Percentiles rank a stretch among this genome's conserved stretches.
These are phyloP conservation scores for Fusarium sp. DNA, from an alignment of 2,329 filamentous ascomycete genomes.

Conservation along the genomic window DNA sequence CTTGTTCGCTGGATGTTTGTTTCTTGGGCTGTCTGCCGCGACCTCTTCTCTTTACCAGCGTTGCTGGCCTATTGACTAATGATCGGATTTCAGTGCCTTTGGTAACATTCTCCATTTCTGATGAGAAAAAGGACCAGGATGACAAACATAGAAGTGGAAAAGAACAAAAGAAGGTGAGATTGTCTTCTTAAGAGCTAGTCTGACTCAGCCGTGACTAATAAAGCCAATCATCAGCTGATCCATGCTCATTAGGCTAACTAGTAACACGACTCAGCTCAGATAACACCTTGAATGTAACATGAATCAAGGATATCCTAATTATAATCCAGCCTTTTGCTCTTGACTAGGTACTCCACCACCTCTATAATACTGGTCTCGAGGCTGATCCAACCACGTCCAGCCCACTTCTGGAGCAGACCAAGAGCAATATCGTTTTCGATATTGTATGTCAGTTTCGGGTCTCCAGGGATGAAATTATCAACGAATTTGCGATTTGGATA, in stretches of 20 bases:
- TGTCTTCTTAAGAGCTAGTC: not conserved
- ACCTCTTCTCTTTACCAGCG: not conserved
- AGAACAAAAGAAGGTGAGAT: not conserved
- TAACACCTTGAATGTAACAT: not conserved
- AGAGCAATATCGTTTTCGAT: constrained; percentile 29
- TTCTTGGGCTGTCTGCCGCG: not conserved
- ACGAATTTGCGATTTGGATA: constrained; percentile 17
- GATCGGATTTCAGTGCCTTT: not conserved
- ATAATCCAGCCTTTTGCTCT: not conserved
- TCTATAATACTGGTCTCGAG: constrained; percentile 15
- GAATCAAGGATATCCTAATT: not conserved
- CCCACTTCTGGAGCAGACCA: constrained; percentile 23
- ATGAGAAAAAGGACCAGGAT: not conserved
- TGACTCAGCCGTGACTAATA: not conserved
- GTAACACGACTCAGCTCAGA: not conserved
- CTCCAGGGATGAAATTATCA: constrained; percentile 14
- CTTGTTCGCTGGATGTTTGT: not conserved
- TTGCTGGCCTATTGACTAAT: not conserved
- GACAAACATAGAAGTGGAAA: not conserved
- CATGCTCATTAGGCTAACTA: not conserved
- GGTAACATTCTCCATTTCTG: not conserved
- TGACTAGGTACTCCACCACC: constrained; percentile 13
- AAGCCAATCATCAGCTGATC: not conserved
- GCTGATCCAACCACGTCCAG: constrained; percentile 22
- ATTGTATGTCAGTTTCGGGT: constrained; percentile 10